phyloP scores from a whole-genome alignment of 139 green algal species.

The Edaphochlamys debaryana region DNA sequence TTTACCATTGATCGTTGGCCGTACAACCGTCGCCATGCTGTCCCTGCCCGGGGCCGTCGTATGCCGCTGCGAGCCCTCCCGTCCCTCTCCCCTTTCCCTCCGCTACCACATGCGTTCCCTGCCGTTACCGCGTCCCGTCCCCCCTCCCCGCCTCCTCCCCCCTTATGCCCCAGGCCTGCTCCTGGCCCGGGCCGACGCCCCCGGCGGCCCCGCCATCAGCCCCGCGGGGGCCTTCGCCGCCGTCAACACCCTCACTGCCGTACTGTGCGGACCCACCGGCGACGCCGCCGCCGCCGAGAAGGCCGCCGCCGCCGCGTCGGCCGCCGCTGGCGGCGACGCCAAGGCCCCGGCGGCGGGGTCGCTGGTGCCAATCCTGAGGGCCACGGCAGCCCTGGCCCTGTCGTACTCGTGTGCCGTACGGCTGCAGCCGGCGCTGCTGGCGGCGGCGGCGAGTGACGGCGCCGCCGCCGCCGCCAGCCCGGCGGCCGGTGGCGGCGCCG shows the following conservation, averaged over 20 bases:
- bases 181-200: background rate
- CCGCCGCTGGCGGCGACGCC: background rate
- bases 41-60: too few relatives aligned
- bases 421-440: constrained; percentile 7
- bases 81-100: too few relatives aligned
- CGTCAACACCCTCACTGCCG: background rate
- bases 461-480: background rate
- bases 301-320: background rate
- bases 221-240: background rate
- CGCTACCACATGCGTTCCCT: too few relatives aligned
- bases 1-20: too few relatives aligned
- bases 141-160: too few relatives aligned
- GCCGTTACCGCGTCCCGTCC: too few relatives aligned
- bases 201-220: background rate
- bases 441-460: background rate
- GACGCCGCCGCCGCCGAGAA: constrained; percentile 54
- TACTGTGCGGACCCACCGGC: constrained; percentile 39
- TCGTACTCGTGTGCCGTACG: constrained; percentile 10
- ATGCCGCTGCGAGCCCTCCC: too few relatives aligned
- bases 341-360: background rate
- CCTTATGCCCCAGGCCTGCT: constrained; percentile 12
- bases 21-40: background rate
- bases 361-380: background rate
- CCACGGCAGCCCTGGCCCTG: constrained; percentile 20
- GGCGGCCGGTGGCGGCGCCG: background rate